Evolutionary conservation across 306 rosid genomes (phyloP).

Genomic region (Canavalia gladiata): DNA sequence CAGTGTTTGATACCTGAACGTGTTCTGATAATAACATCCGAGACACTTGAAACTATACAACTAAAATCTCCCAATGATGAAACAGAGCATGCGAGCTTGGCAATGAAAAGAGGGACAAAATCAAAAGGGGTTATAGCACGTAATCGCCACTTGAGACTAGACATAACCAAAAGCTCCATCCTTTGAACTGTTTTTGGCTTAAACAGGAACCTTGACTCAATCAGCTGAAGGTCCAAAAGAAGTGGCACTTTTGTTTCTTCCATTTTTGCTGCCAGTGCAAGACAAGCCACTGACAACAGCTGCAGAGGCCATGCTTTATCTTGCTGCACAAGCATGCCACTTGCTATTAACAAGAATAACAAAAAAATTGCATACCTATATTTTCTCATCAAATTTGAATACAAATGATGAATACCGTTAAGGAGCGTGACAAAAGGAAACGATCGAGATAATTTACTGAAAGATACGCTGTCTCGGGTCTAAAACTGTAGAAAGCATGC

Average conservation of each 20-base stretch:
- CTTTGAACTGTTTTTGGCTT: slow-evolving; percentile 60
- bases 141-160: slow-evolving; percentile 60
- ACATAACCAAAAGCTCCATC: slow-evolving; percentile 63
- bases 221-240: slow-evolving; percentile 56
- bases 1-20: slow-evolving; percentile 43
- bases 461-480: slow-evolving; percentile 60
- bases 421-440: slow-evolving; percentile 46
- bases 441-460: slow-evolving; percentile 52
- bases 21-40: slow-evolving; percentile 51
- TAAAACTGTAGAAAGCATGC: slow-evolving; percentile 53
- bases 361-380: background rate
- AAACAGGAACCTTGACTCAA: slow-evolving; percentile 51
- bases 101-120: slow-evolving; percentile 51
- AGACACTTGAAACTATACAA: slow-evolving; percentile 43
- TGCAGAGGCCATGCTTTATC: slow-evolving; percentile 56
- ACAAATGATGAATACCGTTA: slow-evolving; percentile 36
- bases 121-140: slow-evolving; percentile 57
- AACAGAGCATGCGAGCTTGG: slow-evolving; percentile 47
- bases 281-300: slow-evolving; percentile 61
- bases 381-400: background rate
- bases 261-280: slow-evolving; percentile 64
- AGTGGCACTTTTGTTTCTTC: slow-evolving; percentile 61
- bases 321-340: slow-evolving; percentile 48
- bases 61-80: slow-evolving; percentile 23
- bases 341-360: background rate